Percentiles rank a stretch among this genome's conserved stretches.
Evolutionary conservation across 352 stramenopile species (phyloP).

Genomic region (Phytophthora chlamydospora): DNA sequence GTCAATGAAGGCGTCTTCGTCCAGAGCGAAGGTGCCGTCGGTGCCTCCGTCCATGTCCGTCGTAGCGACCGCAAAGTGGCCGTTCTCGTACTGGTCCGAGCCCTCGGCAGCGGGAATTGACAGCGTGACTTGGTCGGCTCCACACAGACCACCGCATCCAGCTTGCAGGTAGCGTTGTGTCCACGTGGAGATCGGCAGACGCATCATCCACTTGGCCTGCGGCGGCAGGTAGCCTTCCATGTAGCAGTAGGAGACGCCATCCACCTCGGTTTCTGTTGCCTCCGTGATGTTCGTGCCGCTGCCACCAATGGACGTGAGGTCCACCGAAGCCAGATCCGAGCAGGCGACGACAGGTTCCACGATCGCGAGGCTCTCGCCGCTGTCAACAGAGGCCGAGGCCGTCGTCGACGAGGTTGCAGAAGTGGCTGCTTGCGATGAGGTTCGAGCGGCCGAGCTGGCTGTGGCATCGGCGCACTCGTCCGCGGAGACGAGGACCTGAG

Average conservation of each 20-base stretch:
- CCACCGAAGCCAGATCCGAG: constrained; percentile 30
- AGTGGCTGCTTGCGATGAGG: not conserved
- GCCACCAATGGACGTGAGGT: constrained; percentile 34
- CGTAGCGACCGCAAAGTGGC: constrained; percentile 37
- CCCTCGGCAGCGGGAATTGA: constrained; percentile 31
- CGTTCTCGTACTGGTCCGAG: constrained; percentile 30
- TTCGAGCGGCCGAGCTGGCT: constrained; percentile 8
- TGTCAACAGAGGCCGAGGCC: constrained; percentile 17
- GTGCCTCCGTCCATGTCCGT: constrained; percentile 43
- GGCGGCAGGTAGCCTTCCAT: constrained; percentile 30
- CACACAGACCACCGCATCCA: constrained; percentile 47
- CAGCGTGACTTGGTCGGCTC: constrained; percentile 30
- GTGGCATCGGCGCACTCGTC: constrained; percentile 21
- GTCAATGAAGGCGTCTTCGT: constrained; percentile 31
- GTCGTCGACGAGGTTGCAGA: constrained; percentile 1
- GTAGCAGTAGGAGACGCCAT: constrained; percentile 39
- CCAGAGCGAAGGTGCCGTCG: constrained; percentile 41
- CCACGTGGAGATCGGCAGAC: constrained; percentile 44
- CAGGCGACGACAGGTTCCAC: constrained; percentile 31
- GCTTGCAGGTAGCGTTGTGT: constrained; percentile 52
- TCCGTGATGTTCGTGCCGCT: constrained; percentile 35
- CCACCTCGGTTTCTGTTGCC: constrained; percentile 27
- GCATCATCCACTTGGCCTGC: constrained; percentile 33
- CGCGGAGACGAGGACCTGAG: constrained; percentile 9
- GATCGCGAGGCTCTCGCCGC: constrained; percentile 22